These are phyloP conservation scores for Posidonia australis DNA, from an alignment of 106 monocot genomes.

Conservation along the genomic window DNA sequence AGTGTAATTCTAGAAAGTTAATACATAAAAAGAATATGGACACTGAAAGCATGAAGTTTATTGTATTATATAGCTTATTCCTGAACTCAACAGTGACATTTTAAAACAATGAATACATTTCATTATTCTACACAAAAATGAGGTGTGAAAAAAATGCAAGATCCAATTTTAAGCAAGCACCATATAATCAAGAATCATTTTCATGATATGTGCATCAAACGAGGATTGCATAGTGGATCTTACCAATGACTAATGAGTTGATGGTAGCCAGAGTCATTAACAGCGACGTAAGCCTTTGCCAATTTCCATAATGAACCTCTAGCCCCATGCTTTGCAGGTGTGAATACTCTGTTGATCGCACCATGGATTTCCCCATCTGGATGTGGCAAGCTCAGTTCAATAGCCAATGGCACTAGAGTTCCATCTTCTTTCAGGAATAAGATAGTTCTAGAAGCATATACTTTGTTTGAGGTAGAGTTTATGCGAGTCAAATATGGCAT, in stretches of 20 bases:
- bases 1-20: too few relatives aligned
- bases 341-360: constrained; percentile 7
- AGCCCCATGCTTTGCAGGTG: constrained; percentile 9
- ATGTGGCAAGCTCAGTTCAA: constrained; percentile 18
- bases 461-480: constrained; percentile 19
- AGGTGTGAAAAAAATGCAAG: too few relatives aligned
- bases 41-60: too few relatives aligned
- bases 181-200: too few relatives aligned
- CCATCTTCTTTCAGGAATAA: constrained; percentile 32
- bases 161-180: too few relatives aligned
- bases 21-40: too few relatives aligned
- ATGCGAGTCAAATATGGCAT: constrained; percentile 26
- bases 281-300: constrained; percentile 18
- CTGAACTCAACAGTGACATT: too few relatives aligned
- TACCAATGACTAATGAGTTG: constrained; percentile 42
- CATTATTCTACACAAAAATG: too few relatives aligned
- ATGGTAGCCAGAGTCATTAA: constrained; percentile 19
- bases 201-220: too few relatives aligned
- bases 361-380: neutral
- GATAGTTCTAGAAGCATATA: constrained; percentile 33
- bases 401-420: constrained; percentile 19
- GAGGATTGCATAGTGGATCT: neutral
- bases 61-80: too few relatives aligned
- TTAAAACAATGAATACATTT: too few relatives aligned
- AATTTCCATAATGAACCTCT: constrained; percentile 18